A percentile compares a stretch with the other conserved stretches of the same genome.
Evolutionary conservation across 345 rosid species (phyloP).

Genomic region (Aquilaria yunnanensis): DNA sequence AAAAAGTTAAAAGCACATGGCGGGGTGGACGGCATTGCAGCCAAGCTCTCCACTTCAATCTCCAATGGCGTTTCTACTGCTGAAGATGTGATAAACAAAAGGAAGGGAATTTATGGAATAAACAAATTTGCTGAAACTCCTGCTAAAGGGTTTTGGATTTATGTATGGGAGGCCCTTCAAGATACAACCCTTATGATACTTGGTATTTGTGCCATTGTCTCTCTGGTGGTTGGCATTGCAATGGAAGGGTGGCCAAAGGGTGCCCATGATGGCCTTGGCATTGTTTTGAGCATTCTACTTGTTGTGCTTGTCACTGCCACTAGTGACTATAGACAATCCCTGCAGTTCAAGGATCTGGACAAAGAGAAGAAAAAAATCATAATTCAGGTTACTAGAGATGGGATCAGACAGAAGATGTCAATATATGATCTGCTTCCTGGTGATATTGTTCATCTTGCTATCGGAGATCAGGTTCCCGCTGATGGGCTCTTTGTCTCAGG

Average conservation of each 20-base stretch:
- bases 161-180: conserved; percentile 65
- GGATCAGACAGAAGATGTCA: conserved; percentile 47
- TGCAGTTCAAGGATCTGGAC: conserved; percentile 68
- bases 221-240: conserved; percentile 58
- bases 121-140: conserved; percentile 85
- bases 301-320: conserved; percentile 70
- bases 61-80: conserved; percentile 50
- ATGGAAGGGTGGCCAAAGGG: conserved; percentile 77
- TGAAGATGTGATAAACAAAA: conserved; percentile 30
- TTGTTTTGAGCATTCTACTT: conserved; percentile 58
- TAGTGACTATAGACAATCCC: conserved; percentile 63
- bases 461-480: conserved; percentile 77
- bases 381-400: conserved; percentile 57
- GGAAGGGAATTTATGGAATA: conserved; percentile 65
- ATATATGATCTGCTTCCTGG: conserved; percentile 74
- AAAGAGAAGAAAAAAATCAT: conserved; percentile 52
- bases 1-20: conserved; percentile 75
- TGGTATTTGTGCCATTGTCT: conserved; percentile 51
- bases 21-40: conserved; percentile 56
- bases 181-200: conserved; percentile 67
- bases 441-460: conserved; percentile 62
- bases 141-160: conserved; percentile 66
- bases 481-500: conserved; percentile 68
- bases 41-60: conserved; percentile 59
- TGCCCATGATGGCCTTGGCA: conserved; percentile 76